A percentile compares a stretch with the other conserved stretches of the same genome.
phyloP scores from a whole-genome alignment of 73 alveolate species.

The Paramecium sonneborni region DNA sequence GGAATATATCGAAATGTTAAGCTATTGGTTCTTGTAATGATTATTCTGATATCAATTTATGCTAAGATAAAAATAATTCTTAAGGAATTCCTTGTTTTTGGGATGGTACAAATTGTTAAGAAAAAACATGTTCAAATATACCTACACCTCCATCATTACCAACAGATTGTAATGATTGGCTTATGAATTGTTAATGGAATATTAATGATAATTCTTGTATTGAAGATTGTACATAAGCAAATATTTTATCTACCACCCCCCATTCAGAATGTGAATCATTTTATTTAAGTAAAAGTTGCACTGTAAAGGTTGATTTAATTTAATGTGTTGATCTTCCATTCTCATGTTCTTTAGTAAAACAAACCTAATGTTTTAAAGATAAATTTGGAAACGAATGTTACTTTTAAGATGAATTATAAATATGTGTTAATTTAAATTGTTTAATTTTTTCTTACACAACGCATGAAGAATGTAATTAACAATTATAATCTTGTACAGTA shows the following conservation, averaged over 20 bases:
- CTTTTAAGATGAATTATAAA: neutral
- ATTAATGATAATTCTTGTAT: neutral
- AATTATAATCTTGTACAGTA: neutral
- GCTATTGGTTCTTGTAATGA: neutral
- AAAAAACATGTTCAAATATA: neutral
- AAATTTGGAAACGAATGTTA: neutral
- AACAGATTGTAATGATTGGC: neutral
- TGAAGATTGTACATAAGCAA: neutral
- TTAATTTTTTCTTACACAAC: neutral
- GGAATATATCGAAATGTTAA: neutral
- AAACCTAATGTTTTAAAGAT: neutral
- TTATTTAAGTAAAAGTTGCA: neutral
- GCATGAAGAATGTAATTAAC: neutral
- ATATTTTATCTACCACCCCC: neutral
- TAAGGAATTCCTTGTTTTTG: neutral
- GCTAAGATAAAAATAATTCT: neutral
- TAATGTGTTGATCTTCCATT: neutral
- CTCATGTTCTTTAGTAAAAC: neutral
- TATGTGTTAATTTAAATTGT: neutral
- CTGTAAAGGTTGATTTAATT: neutral
- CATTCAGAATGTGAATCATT: neutral
- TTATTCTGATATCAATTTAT: neutral
- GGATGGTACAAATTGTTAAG: neutral
- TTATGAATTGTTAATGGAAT: neutral
- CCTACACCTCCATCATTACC: neutral